Conservation (phyloP, 1,284 basidiomycete genomes). For the Rhodotorula sp. region DNA sequence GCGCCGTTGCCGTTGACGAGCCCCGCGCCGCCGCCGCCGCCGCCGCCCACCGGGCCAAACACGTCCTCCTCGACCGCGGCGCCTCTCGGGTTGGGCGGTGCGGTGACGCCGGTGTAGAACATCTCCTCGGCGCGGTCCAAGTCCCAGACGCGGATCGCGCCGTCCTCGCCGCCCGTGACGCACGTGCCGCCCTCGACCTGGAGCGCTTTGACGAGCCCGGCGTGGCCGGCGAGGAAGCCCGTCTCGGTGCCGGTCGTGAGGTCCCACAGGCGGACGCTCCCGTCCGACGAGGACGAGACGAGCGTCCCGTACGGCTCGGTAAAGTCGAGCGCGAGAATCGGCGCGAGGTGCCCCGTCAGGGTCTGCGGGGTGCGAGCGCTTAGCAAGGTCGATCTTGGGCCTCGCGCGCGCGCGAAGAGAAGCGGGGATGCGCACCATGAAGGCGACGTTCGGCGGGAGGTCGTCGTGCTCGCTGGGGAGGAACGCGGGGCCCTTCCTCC, state of each 20-base stretch:
- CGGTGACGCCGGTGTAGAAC: conserved; percentile 16
- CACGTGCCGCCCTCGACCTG: conserved; percentile 93
- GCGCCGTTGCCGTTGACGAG: conserved; percentile 15
- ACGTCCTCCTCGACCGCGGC: conserved; percentile 23
- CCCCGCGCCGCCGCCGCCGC: background rate
- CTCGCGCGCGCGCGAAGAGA: background rate
- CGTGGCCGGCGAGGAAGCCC: conserved; percentile 68
- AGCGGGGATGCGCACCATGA: conserved; percentile 70
- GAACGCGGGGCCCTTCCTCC: conserved; percentile 88
- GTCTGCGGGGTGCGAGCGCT: conserved; percentile 58
- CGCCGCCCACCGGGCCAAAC: conserved; percentile 21
- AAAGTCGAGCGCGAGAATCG: conserved; percentile 88
- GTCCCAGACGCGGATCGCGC: conserved; percentile 83
- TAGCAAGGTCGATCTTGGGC: background rate
- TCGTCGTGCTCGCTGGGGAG: conserved; percentile 97
- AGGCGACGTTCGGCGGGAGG: conserved; percentile 88
- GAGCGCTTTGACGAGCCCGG: conserved; percentile 73
- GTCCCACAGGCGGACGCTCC: conserved; percentile 78
- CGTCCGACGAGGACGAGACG: conserved; percentile 69
- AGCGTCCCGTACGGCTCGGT: conserved; percentile 94
- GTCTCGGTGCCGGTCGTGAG: conserved; percentile 69
- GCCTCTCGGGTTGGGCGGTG: no score
- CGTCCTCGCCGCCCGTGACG: conserved; percentile 86
- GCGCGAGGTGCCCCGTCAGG: conserved; percentile 73
- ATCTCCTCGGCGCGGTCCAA: conserved; percentile 61